These are phyloP conservation scores for Kregervanrija fluxuum DNA, from an alignment of 805 yeast genomes.

Conservation along the genomic window DNA sequence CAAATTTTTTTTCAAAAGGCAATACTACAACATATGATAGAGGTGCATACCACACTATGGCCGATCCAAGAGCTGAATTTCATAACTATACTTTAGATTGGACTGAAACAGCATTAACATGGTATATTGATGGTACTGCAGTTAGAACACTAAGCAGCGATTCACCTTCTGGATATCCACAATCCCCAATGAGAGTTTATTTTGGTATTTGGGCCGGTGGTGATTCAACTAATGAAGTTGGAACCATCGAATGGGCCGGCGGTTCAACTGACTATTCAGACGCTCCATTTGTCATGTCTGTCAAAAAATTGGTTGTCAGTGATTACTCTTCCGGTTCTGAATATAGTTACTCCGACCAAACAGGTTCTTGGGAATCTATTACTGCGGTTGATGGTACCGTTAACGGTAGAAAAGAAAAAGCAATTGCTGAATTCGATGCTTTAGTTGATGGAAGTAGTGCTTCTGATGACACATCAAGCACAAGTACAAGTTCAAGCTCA, in stretches of 20 bases:
- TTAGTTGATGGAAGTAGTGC: constrained; percentile 26
- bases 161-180: constrained; percentile 72
- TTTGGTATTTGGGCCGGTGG: constrained; percentile 84
- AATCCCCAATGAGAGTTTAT: constrained; percentile 66
- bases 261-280: constrained; percentile 58
- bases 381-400: constrained; percentile 50
- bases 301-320: constrained; percentile 52
- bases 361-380: constrained; percentile 58
- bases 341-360: constrained; percentile 46
- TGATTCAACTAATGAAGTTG: constrained; percentile 53
- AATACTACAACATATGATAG: constrained; percentile 70
- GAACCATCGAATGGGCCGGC: constrained; percentile 81
- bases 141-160: constrained; percentile 56
- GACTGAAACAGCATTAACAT: constrained; percentile 56
- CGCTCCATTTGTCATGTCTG: constrained; percentile 64
- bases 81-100: constrained; percentile 85
- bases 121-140: constrained; percentile 65
- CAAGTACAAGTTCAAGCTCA: constrained; percentile 3
- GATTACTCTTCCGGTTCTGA: constrained; percentile 62
- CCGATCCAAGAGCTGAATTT: constrained; percentile 47
- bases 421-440: constrained; percentile 34
- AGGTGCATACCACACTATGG: constrained; percentile 61
- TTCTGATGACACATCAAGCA: not conserved
- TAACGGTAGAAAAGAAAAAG: constrained; percentile 48
- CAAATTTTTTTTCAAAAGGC: constrained; percentile 80